A percentile compares a stretch with the other conserved stretches of the same genome.
Evolutionary conservation across 1,284 basidiomycete genomes (phyloP).

Genomic region (Austropuccinia psidii): DNA sequence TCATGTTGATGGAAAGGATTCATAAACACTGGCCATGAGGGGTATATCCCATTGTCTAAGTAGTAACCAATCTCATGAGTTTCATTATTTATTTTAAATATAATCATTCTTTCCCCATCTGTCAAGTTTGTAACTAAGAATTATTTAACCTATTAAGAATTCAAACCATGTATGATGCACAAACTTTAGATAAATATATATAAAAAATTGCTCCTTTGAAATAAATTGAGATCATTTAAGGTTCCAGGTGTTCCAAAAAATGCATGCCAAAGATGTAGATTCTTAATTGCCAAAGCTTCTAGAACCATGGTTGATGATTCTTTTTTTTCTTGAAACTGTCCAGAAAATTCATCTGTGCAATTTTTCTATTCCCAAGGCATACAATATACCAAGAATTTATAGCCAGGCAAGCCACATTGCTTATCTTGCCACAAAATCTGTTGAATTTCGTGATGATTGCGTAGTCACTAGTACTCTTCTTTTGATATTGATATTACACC

Average conservation of each 20-base stretch:
- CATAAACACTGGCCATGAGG: neutral
- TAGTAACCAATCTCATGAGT: neutral
- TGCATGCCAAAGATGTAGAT: neutral
- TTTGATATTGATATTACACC: neutral
- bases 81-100: neutral
- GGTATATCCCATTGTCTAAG: slow-evolving; percentile 3
- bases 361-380: neutral
- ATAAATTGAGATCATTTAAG: neutral
- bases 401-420: neutral
- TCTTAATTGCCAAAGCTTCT: neutral
- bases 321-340: neutral
- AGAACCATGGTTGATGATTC: neutral
- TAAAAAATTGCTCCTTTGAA: neutral
- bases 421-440: neutral
- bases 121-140: too few species aligned
- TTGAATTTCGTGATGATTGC: neutral
- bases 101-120: too few species aligned
- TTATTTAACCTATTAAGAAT: neutral
- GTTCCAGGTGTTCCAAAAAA: neutral
- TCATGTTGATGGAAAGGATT: too few species aligned
- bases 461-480: neutral
- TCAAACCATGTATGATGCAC: too few species aligned
- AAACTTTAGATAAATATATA: too few species aligned
- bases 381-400: neutral
- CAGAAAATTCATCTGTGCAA: neutral